Evolutionary conservation across 352 stramenopile species (phyloP).

Genomic region (Globisporangium uncinulatum): DNA sequence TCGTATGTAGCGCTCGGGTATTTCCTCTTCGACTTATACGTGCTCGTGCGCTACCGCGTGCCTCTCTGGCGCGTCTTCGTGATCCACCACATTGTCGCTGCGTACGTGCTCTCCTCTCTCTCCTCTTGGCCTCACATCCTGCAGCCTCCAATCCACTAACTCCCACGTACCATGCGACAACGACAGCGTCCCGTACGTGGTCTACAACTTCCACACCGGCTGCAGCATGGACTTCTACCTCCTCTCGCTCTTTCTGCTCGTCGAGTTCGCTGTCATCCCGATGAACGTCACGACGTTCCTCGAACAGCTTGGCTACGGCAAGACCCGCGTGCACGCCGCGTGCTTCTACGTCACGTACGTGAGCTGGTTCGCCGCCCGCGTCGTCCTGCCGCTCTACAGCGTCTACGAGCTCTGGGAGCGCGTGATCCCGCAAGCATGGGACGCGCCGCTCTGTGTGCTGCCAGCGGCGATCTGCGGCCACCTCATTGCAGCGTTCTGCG

Average conservation of each 20-base stretch:
- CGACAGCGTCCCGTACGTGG: constrained; percentile 65
- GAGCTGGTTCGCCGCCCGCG: constrained; percentile 68
- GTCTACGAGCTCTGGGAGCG: constrained; percentile 73
- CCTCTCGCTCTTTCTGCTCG: constrained; percentile 74
- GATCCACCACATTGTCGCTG: constrained; percentile 71
- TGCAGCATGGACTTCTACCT: constrained; percentile 76
- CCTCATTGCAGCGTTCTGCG: constrained; percentile 74
- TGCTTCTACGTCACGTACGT: constrained; percentile 78
- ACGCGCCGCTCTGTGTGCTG: constrained; percentile 49
- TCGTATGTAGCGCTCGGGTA: constrained; percentile 62
- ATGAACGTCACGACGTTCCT: constrained; percentile 80
- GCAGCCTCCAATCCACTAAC: background rate
- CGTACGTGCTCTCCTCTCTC: constrained; percentile 32
- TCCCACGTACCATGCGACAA: background rate
- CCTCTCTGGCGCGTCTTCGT: constrained; percentile 76
- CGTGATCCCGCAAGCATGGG: constrained; percentile 45
- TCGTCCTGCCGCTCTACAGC: constrained; percentile 74
- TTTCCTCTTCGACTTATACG: constrained; percentile 78
- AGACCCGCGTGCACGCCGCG: constrained; percentile 44
- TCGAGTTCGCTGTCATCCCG: constrained; percentile 79
- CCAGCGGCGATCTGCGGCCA: constrained; percentile 69
- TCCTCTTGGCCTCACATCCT: background rate
- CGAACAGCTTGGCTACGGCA: constrained; percentile 69
- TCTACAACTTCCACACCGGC: constrained; percentile 74
- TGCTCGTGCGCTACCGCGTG: constrained; percentile 66